Evolutionary conservation across 805 yeast species (phyloP).

Genomic region (Metschnikowia colocasiae): DNA sequence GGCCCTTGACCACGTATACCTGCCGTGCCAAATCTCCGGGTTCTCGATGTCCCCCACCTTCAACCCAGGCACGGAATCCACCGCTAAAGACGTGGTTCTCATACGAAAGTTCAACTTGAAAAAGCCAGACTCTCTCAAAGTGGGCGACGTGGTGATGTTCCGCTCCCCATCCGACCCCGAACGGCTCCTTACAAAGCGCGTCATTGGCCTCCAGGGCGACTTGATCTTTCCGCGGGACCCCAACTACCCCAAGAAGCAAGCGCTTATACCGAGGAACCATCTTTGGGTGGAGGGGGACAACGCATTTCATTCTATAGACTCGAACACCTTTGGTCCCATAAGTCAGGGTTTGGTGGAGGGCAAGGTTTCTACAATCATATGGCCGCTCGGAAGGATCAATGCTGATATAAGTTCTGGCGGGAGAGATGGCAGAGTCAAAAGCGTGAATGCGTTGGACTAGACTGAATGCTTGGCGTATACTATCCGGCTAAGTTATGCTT

Average conservation of each 20-base stretch:
- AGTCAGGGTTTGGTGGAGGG: slow-evolving; percentile 79
- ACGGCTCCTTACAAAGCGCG: slow-evolving; percentile 70
- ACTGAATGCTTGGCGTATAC: background rate
- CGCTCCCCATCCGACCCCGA: slow-evolving; percentile 81
- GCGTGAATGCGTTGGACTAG: background rate
- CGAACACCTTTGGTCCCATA: slow-evolving; percentile 85
- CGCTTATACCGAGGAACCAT: slow-evolving; percentile 72
- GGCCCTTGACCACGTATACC: slow-evolving; percentile 65
- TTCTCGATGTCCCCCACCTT: slow-evolving; percentile 86
- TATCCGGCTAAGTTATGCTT: too few relatives aligned
- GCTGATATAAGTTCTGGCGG: slow-evolving; percentile 19
- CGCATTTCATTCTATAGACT: slow-evolving; percentile 70
- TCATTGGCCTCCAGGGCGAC: slow-evolving; percentile 75
- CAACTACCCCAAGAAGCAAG: slow-evolving; percentile 62
- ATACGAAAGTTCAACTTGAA: slow-evolving; percentile 62
- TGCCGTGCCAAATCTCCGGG: slow-evolving; percentile 73
- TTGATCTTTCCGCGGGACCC: slow-evolving; percentile 51
- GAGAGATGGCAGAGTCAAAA: slow-evolving; percentile 9
- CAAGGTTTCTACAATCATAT: slow-evolving; percentile 61
- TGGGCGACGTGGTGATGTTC: slow-evolving; percentile 73
- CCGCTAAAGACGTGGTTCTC: slow-evolving; percentile 57
- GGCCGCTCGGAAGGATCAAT: slow-evolving; percentile 51
- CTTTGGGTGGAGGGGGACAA: slow-evolving; percentile 96
- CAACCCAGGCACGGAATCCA: slow-evolving; percentile 57
- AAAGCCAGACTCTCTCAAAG: slow-evolving; percentile 41